Percentiles rank a stretch among this genome's conserved stretches.
Conservation (phyloP, 306 rosid genomes). For the Gleditsia sinensis region DNA sequence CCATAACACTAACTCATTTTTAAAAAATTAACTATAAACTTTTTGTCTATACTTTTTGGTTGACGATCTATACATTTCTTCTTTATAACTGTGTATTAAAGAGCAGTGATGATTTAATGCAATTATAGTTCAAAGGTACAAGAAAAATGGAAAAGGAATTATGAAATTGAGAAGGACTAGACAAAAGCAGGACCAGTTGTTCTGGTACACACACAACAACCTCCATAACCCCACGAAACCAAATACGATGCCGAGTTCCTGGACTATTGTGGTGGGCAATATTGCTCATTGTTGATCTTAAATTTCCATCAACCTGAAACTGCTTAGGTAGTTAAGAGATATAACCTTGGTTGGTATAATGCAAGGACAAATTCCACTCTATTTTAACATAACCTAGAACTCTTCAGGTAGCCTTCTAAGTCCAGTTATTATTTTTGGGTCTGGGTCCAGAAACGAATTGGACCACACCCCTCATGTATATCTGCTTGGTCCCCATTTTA, state of each 20-base stretch:
- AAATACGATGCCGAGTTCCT: constrained; percentile 6
- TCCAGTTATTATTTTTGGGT: constrained; percentile 43
- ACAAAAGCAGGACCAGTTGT: constrained; percentile 33
- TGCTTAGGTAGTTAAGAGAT: constrained; percentile 16
- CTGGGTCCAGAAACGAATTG: constrained; percentile 35
- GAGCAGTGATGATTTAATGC: not conserved
- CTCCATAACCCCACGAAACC: constrained; percentile 19
- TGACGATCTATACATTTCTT: too few species aligned
- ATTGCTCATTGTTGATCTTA: constrained; percentile 34
- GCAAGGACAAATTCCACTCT: constrained; percentile 41
- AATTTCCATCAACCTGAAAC: constrained; percentile 39
- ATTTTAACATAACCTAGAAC: constrained; percentile 25
- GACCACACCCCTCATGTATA: constrained; percentile 34
- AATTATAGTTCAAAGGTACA: not conserved
- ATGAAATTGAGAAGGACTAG: constrained; percentile 39
- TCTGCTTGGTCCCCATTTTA: constrained; percentile 43
- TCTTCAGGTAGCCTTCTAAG: constrained; percentile 17
- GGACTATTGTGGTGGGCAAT: constrained; percentile 1
- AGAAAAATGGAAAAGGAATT: not conserved
- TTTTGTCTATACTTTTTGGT: too few species aligned
- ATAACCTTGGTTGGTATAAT: constrained; percentile 41
- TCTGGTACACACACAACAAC: constrained; percentile 23
- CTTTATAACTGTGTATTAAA: not conserved
- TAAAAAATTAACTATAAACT: too few species aligned
- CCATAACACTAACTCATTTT: too few species aligned